Base-by-base conservation (phyloP, 805 yeast genomes). In the Kodamaea lidongshanica region DNA sequence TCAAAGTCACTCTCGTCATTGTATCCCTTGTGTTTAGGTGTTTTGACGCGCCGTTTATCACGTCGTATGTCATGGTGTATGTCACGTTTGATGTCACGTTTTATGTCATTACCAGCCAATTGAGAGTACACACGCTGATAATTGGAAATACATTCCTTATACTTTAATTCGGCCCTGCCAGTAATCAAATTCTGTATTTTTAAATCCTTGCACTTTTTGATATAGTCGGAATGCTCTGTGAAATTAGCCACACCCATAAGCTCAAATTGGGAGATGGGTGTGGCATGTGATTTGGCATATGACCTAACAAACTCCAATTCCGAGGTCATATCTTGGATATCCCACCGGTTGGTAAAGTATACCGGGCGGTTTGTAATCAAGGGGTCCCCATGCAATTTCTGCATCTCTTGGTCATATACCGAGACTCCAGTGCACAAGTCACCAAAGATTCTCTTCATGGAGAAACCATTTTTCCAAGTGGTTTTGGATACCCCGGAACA, bases 361-460 rank as follows among this genome's bases (percentile, higher is more conserved):
- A 57, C 47, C 1, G 52, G 52, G 10, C 54, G 27, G 3, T 35
- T 34, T 3, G 37, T 18, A 9, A 19, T 16, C 16, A 32, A 16
- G 9, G 34, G 33, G 3, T 22, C n/a, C 3, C 59, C 58, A 20
- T 25, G 38, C 6, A 28, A 18, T 6, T 22, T 31, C 2, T 32
- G 30, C 45, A 37, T 41, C 20, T 25, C 20, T 6, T 23, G 12
- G 30, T 46, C 52, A 30, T 44, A 46, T 19, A 28, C 12, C 25
- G 46, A 39, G 7, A 14, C 30, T 2, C 33, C 38, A 7, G 27
- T 21, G 28, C 67, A 60, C 7, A 48, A 35, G 19, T 49, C 50
- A 2, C 70, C 70, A 50, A 68, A 70, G 2, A 65, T 40, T 22
- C 70, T 42, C 4, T 44, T 24, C 54, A 70, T 61, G 15, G 52